Evolutionary conservation across 805 yeast genomes (phyloP), one percentile per base, ranked within the genome.

Genomic region (Saturnispora saitoi): DNA sequence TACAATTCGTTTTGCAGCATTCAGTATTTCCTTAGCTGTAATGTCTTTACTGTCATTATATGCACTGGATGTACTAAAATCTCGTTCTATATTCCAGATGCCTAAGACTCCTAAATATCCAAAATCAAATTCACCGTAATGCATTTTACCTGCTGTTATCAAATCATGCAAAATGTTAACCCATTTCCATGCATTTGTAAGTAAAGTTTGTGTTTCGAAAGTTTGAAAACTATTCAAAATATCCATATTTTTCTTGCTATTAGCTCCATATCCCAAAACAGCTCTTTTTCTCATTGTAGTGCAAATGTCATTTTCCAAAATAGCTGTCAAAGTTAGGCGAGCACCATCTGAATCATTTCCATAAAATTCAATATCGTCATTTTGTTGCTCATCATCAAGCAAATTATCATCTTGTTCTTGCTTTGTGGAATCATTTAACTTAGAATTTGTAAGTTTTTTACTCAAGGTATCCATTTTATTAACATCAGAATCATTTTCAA

Each of bases 181-280:
- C 98, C 98, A 91, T 59, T 83, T 81, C 98, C 98, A 91, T 0
- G 95, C 83, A 56, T 86, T 83, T 52, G 83, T 70, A 44, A 83
- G 67, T 53, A 78, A 84, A n/a, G 69, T 67, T 46, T 70, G 74
- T 42, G 80, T 78, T 45, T 76, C 76, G 22, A 79, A 62, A 2
- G 72, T 67, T 48, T 71, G 73, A 31, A 79, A 61, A 28, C 68
- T 69, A 52, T 78, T 86, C 34, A 81, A 67, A 24, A 86, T 70
- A 15, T 73, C 70, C 39, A 83, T 75, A 51, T 90, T 90, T 26
- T 66, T 68, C 42, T 75, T 75, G 34, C 87, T 78, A 57, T 83
- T 84, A 11, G 80, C 67, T 0, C 87, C 84, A 59, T 90, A 90
- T 0, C 91, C 91, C 38, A 75, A 56, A 37, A 69, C 61, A 0